Evolutionary conservation across 1,139 yeast species (phyloP).

Genomic region (Martiniozyma asiatica): DNA sequence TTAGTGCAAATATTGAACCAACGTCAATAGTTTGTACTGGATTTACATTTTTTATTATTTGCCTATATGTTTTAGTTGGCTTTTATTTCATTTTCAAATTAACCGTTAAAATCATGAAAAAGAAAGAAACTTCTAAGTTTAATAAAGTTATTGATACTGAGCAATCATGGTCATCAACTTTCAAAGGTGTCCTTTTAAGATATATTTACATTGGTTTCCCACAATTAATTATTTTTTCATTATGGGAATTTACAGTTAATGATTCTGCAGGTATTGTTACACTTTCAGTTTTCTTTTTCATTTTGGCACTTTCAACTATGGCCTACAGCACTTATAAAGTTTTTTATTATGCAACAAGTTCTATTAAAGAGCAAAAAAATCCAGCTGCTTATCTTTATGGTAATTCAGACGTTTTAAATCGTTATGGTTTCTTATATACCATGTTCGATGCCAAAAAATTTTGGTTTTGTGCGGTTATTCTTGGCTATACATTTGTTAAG

Average conservation of each 20-base stretch:
- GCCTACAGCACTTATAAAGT: constrained; percentile 52
- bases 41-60: constrained; percentile 57
- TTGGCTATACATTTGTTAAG: constrained; percentile 44
- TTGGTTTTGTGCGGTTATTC: constrained; percentile 59
- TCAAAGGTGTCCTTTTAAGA: constrained; percentile 60
- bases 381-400: constrained; percentile 76
- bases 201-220: constrained; percentile 68
- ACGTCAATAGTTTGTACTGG: constrained; percentile 68
- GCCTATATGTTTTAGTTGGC: constrained; percentile 51
- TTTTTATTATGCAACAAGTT: constrained; percentile 39
- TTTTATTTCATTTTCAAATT: constrained; percentile 34
- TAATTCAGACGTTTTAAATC: constrained; percentile 47
- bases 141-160: no score
- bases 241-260: constrained; percentile 60
- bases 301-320: constrained; percentile 43
- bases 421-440: constrained; percentile 72
- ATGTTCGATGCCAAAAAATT: constrained; percentile 65
- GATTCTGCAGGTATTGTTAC: constrained; percentile 73
- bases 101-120: constrained; percentile 18
- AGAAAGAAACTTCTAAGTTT: background rate
- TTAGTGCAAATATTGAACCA: constrained; percentile 53
- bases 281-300: constrained; percentile 49
- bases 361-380: constrained; percentile 43
- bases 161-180: constrained; percentile 41
- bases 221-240: constrained; percentile 53